Conservation (phyloP, 352 stramenopile species). For the Phytopythium kandeliae region DNA sequence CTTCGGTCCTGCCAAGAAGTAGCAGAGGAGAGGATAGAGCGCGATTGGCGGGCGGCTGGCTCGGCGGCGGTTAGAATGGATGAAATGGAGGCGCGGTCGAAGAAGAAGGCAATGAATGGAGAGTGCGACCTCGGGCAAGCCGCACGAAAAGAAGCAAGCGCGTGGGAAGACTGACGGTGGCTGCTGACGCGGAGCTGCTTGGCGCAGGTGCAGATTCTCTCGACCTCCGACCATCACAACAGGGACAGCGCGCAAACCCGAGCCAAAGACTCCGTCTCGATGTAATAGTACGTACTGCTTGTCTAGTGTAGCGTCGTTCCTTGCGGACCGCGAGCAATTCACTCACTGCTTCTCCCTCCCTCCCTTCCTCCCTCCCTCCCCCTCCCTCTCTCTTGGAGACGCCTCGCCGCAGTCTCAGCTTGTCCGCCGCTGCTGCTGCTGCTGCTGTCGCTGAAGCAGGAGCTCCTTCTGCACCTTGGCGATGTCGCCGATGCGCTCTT, state of each 20-base stretch:
- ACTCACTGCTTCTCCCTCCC: background rate
- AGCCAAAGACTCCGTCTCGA: background rate
- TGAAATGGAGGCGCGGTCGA: background rate
- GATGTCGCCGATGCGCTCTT: conserved; percentile 74
- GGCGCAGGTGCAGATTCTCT: no score
- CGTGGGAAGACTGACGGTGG: no score
- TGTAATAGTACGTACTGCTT: background rate
- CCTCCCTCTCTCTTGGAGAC: background rate
- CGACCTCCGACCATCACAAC: no score
- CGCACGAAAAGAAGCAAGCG: no score
- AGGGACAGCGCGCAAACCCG: no score
- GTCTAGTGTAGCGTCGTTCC: background rate
- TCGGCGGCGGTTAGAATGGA: no score
- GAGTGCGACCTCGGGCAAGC: no score
- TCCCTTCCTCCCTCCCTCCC: no score
- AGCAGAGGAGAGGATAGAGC: conserved; percentile 1
- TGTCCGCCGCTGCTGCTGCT: conserved; percentile 8
- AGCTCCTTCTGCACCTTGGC: conserved; percentile 52
- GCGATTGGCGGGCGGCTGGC: no score
- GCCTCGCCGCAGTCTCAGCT: background rate
- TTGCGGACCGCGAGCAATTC: no score
- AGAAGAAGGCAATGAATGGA: no score
- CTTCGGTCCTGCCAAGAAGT: conserved; percentile 46
- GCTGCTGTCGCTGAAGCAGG: conserved; percentile 37
- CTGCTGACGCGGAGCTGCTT: no score